Conservation (phyloP, 164 flowering plant species). For the Santalum album region DNA sequence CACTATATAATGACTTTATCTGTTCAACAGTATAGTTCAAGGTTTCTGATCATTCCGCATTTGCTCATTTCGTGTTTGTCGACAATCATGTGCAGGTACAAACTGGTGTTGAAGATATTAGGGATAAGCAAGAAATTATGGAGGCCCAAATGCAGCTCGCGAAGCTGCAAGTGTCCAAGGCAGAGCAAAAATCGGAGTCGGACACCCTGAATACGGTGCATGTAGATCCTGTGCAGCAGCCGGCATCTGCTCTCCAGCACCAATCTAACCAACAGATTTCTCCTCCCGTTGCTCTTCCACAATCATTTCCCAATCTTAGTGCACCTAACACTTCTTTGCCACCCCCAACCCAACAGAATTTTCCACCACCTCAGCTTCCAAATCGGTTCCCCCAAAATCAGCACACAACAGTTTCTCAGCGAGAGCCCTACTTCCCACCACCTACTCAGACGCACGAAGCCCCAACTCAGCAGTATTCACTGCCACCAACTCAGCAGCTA, state of each 20-base stretch:
- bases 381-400: conserved; percentile 36
- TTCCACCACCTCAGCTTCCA: conserved; percentile 29
- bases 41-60: no score
- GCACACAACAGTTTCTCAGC: conserved; percentile 33
- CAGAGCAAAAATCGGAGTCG: conserved; percentile 29
- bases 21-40: no score
- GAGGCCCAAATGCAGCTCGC: conserved; percentile 59
- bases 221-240: conserved; percentile 37
- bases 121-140: conserved; percentile 72
- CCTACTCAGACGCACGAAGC: conserved; percentile 43
- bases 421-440: conserved; percentile 37
- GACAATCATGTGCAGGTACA: conserved; percentile 50
- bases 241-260: conserved; percentile 36
- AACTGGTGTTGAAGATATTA: conserved; percentile 51
- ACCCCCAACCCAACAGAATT: conserved; percentile 23
- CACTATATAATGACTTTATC: no score
- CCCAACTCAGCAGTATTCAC: conserved; percentile 47
- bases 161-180: conserved; percentile 54
- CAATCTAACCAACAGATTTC: conserved; percentile 33
- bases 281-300: conserved; percentile 27
- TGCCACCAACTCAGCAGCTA: conserved; percentile 41
- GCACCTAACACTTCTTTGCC: conserved; percentile 25
- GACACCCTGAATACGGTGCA: conserved; percentile 32
- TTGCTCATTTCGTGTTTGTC: background rate
- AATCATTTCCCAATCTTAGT: conserved; percentile 21